Base-by-base conservation (phyloP, 129 eudicot genomes). In the Pseudognaphalium luteoalbum region DNA sequence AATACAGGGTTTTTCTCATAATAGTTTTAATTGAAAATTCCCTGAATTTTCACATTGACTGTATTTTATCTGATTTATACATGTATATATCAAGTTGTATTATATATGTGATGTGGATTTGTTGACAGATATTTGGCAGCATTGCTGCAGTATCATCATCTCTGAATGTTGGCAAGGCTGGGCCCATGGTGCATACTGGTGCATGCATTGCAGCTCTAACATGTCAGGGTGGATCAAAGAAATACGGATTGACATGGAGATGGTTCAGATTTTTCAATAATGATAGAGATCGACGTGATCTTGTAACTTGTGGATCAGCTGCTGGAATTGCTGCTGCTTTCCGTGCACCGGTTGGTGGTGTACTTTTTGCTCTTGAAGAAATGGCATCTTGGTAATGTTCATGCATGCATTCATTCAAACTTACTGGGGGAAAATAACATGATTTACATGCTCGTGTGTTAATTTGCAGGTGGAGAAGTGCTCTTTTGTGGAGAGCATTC, bases 281-380 rank as follows among this genome's bases (percentile, higher is more conserved):
- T 29, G 98, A 94, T 54, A 84, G 93, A 70, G 98, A 94, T 80
- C 83, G 90, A 57, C 85, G 97, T 71, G 98, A 94, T 87, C 90
- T 91, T 73, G 96, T 94, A 29, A 93, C 97, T 29, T 88, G 92
- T 76, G 98, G 97, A 81, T 85, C 93, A 34, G 97, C 98, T 69
- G 92, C 96, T 54, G 97, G 97, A 56, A 92, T 92, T 75, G 91
- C 96, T 79, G 98, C 98, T 79, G 97, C 98, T 61, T 94, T 94
- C 64, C 98, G 97, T 62, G 88, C 98, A 41, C 98, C 98, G 1
- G 96, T 91, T 81, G 98, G 98, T 63, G 98, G 98, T 72, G 88
- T 94, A 66, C 81, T 94, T 73, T 94, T 94, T 86, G 93, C 98
- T 62, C 84, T 94, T 66, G 98, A 94, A 83, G 97, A 91, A 86